Conservation (phyloP, 495 filamentous ascomycete species). For the Penicillium flavigenum region DNA sequence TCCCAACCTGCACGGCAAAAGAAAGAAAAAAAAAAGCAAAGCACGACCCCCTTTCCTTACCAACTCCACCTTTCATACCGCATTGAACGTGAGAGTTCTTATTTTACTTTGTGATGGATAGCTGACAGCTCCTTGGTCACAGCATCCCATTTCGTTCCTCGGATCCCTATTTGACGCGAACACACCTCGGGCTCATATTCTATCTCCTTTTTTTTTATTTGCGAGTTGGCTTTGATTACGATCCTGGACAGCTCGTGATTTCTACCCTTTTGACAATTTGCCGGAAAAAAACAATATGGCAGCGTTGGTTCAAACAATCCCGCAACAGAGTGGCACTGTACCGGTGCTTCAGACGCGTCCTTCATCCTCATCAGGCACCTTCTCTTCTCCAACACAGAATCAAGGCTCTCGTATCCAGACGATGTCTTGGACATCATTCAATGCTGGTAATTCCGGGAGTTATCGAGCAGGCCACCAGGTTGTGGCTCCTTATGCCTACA, state of each 20-base stretch:
- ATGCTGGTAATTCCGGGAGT: constrained; percentile 54
- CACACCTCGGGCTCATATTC: constrained; percentile 1
- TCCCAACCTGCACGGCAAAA: constrained; percentile 11
- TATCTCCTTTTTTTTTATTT: constrained; percentile 4
- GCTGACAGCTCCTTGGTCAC: constrained; percentile 16
- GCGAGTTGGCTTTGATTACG: constrained; percentile 28
- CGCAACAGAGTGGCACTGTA: constrained; percentile 75
- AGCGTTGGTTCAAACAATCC: constrained; percentile 87
- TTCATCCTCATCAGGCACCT: constrained; percentile 63
- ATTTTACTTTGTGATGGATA: background rate
- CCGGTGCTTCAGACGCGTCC: constrained; percentile 81
- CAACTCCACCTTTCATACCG: constrained; percentile 14
- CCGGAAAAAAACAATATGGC: constrained; percentile 63
- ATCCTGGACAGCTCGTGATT: constrained; percentile 23
- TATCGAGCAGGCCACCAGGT: constrained; percentile 69
- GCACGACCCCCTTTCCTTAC: constrained; percentile 21
- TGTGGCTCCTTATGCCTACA: constrained; percentile 84
- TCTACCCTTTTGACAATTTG: constrained; percentile 17
- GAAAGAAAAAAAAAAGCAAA: constrained; percentile 16
- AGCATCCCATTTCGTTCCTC: constrained; percentile 24
- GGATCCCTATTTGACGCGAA: constrained; percentile 17
- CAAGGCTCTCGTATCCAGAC: constrained; percentile 54
- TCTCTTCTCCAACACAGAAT: constrained; percentile 39
- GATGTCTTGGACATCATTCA: constrained; percentile 64
- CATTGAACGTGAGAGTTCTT: background rate